A percentile compares a stretch with the other conserved stretches of the same genome.
phyloP scores from a whole-genome alignment of 1,284 basidiomycete species.

The Marasmius oreades region DNA sequence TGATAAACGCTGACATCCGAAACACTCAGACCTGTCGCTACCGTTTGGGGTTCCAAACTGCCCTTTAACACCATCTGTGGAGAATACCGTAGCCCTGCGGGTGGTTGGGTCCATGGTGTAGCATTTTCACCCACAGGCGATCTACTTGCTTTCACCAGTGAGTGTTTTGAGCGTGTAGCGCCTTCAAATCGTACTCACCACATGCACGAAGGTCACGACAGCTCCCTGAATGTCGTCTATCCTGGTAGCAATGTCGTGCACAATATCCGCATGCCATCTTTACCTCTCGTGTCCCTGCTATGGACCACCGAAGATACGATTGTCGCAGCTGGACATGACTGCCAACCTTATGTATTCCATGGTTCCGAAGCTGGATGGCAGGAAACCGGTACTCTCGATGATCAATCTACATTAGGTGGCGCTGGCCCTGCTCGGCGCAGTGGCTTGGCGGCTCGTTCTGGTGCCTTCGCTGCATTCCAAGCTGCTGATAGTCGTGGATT shows the following conservation, averaged over 20 bases:
- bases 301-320: conserved; percentile 83
- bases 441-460: conserved; percentile 57
- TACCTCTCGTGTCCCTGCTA: conserved; percentile 80
- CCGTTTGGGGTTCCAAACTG: conserved; percentile 95
- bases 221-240: conserved; percentile 86
- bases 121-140: conserved; percentile 96
- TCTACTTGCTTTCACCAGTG: conserved; percentile 87
- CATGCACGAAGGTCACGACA: conserved; percentile 76
- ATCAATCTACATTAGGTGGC: conserved; percentile 43
- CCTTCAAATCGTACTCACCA: background rate
- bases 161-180: conserved; percentile 8
- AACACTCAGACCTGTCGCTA: conserved; percentile 70
- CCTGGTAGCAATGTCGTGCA: conserved; percentile 70
- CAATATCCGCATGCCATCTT: conserved; percentile 69
- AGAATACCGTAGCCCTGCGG: conserved; percentile 84
- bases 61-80: conserved; percentile 98
- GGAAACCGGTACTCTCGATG: conserved; percentile 80
- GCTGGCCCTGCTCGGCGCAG: conserved; percentile 45
- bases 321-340: conserved; percentile 96
- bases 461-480: conserved; percentile 95
- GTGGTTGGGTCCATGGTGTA: conserved; percentile 97
- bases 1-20: background rate
- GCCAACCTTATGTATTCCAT: conserved; percentile 87
- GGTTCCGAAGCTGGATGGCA: conserved; percentile 76
- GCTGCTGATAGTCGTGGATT: conserved; percentile 90